Base-by-base conservation (phyloP, 2,329 filamentous ascomycete genomes). In the Penicillium vulpinum region DNA sequence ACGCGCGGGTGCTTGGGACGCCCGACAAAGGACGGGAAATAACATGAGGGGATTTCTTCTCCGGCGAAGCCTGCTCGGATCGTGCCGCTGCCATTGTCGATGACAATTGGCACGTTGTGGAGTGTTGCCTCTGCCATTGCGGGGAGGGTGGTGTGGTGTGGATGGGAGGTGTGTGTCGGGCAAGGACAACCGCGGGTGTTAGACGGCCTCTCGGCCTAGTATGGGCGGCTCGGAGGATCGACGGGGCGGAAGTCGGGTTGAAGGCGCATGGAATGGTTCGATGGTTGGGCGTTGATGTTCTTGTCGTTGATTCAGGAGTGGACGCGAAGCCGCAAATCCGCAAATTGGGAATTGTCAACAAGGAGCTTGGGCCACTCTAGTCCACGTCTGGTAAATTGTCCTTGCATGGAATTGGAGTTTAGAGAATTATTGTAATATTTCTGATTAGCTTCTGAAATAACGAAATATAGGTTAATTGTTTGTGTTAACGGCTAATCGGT, bases 21-120 rank as follows among this genome's bases (percentile, higher is more conserved):
- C 51, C 94, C 94, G 61, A 99, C 94, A 75, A 93, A 97, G 18
- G 94, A 97, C 5, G 94, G 94, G 73, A 99, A 99, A 80, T 89
- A 95, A 81, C 91, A 96, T 80, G 96, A 96, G 21, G 94, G 94
- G 48, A 93, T 82, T 74, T 99, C 94, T 70, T 97, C 92, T 66
- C 94, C 94, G 35, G 94, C 94, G 74, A 97, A 99, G 22, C 94
- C 94, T 53, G 94, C 94, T 74, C 95, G 87, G 73, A 99, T 97
- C 5, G 94, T 99, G 64, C 94, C 94, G 65, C 92, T 97, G 70
- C 94, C 94, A 80, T 99, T 99, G 85, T 99, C 94, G 71, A 99
- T 90, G 73, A 99, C 94, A 76, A 99, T 96, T 58, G 94, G 92
- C 66, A 92, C 92, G 83, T 99, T 99, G 82, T 97, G 94, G 54